Evolutionary conservation across 768 basidiomycete genomes (phyloP).

Genomic region (Mycena vitilis): DNA sequence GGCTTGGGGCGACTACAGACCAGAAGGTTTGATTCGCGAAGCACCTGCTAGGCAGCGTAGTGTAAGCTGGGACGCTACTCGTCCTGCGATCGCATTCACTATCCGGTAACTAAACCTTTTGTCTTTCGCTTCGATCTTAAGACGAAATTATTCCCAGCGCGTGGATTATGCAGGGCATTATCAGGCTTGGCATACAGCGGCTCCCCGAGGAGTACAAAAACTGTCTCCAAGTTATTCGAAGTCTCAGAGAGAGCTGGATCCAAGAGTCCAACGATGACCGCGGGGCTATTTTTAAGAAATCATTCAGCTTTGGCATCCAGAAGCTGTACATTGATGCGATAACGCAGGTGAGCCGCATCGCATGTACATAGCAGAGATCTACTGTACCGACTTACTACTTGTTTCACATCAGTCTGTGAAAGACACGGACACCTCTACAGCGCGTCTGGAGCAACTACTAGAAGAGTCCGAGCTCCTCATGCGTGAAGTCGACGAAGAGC

Average conservation of each 20-base stretch:
- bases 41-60: conserved; percentile 31
- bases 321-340: conserved; percentile 31
- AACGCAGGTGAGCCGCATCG: conserved; percentile 30
- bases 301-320: conserved; percentile 35
- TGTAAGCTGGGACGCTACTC: conserved; percentile 33
- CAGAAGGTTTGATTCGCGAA: conserved; percentile 31
- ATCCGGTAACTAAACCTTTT: conserved; percentile 32
- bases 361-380: neutral
- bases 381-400: no score
- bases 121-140: neutral
- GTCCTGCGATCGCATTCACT: conserved; percentile 31
- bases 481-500: conserved; percentile 24
- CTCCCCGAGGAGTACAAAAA: conserved; percentile 15
- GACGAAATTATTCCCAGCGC: conserved; percentile 19
- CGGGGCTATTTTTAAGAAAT: conserved; percentile 29
- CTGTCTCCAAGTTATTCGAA: conserved; percentile 26
- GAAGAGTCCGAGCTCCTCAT: conserved; percentile 31
- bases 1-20: conserved; percentile 13
- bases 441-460: conserved; percentile 22
- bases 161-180: conserved; percentile 37
- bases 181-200: neutral
- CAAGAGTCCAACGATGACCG: conserved; percentile 18
- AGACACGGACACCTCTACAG: neutral
- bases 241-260: conserved; percentile 26
- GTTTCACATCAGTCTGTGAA: conserved; percentile 3